Conservation (phyloP, 2,329 filamentous ascomycete genomes). For the Dendryphion nanum region DNA sequence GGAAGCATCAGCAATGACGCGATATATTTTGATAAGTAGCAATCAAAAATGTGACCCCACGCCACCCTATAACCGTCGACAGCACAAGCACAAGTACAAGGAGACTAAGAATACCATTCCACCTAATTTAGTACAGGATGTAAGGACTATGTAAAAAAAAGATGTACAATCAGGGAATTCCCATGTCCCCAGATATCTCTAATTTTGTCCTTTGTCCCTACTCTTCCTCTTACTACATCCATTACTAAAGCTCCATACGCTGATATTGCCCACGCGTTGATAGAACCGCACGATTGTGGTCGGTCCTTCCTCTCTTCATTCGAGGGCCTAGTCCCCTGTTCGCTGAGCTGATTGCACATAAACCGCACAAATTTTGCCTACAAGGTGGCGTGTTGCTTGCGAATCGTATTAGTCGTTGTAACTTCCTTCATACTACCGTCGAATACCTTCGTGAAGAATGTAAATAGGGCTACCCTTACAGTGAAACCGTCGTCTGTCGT, state of each 20-base stretch:
- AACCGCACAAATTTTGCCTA: slow-evolving; percentile 68
- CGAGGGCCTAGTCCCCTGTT: slow-evolving; percentile 34
- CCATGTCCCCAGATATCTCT: no score
- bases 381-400: slow-evolving; percentile 56
- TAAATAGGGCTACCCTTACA: slow-evolving; percentile 45
- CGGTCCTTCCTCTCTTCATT: slow-evolving; percentile 22
- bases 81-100: no score
- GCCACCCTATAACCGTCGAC: no score
- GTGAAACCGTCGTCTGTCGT: slow-evolving; percentile 60
- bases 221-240: no score
- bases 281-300: slow-evolving; percentile 66
- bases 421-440: slow-evolving; percentile 59
- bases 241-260: slow-evolving; percentile 73
- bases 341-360: slow-evolving; percentile 45
- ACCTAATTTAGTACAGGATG: no score
- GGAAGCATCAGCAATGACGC: no score
- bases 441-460: slow-evolving; percentile 69
- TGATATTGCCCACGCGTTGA: slow-evolving; percentile 72
- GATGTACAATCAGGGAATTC: no score
- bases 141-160: no score
- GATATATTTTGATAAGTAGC: no score
- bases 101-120: no score
- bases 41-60: no score
- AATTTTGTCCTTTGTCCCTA: no score
- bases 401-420: slow-evolving; percentile 46